Conservation (phyloP, 805 yeast genomes). For the Monosporozyma yasuniensis region DNA sequence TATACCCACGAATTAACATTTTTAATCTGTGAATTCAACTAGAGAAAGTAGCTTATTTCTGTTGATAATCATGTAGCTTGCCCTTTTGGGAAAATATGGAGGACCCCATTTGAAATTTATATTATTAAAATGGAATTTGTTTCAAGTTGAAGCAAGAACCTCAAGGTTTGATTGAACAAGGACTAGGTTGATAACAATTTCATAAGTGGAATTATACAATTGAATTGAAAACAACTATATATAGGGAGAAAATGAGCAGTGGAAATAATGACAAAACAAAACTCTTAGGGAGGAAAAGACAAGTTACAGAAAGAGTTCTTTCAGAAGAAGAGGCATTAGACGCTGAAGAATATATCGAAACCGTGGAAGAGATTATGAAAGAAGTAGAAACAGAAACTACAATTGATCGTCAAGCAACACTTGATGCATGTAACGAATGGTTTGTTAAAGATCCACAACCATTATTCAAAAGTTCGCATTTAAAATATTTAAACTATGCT, state of each 20-base stretch:
- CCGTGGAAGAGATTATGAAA: constrained; percentile 15
- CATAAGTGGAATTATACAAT: neutral
- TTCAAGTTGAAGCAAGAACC: neutral
- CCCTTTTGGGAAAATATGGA: neutral
- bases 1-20: too few relatives aligned
- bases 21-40: too few relatives aligned
- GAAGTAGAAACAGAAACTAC: constrained; percentile 27
- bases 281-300: constrained; percentile 19
- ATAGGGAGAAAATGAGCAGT: neutral
- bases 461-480: constrained; percentile 32
- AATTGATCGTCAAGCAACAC: constrained; percentile 18
- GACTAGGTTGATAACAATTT: neutral
- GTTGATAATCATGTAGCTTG: neutral
- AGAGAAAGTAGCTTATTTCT: neutral
- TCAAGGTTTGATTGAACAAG: neutral
- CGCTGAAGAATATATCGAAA: constrained; percentile 3
- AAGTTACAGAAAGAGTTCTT: constrained; percentile 8
- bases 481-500: constrained; percentile 34
- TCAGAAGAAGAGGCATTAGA: constrained; percentile 5
- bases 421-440: constrained; percentile 15
- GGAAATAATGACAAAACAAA: constrained; percentile 7
- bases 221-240: too few relatives aligned
- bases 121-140: neutral
- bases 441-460: constrained; percentile 3
- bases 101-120: neutral